A percentile compares a stretch with the other conserved stretches of the same genome.
phyloP scores from a whole-genome alignment of 1,139 yeast genomes.

The Geotrichum europaeum region DNA sequence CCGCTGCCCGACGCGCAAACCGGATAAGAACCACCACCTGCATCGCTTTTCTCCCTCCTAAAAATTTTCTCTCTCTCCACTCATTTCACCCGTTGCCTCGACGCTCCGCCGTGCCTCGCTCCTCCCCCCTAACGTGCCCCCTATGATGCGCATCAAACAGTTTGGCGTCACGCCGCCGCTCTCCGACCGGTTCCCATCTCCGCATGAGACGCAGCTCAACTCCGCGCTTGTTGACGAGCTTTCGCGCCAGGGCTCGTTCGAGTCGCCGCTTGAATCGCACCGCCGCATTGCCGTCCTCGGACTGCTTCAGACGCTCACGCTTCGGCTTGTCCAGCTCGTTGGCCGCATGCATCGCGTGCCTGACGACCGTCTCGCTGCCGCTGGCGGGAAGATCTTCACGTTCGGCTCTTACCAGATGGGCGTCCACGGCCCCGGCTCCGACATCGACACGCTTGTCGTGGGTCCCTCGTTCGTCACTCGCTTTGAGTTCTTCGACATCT shows the following conservation, averaged over 20 bases:
- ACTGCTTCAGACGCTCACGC: slow-evolving; percentile 61
- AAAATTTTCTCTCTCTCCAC: not conserved
- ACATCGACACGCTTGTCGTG: slow-evolving; percentile 89
- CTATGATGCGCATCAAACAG: not conserved
- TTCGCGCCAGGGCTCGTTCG: slow-evolving; percentile 78
- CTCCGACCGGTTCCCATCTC: slow-evolving; percentile 73
- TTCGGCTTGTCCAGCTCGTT: slow-evolving; percentile 76
- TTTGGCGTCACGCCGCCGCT: slow-evolving; percentile 89
- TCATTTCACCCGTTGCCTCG: not conserved
- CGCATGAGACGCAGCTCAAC: slow-evolving; percentile 67
- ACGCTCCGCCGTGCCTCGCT: not conserved
- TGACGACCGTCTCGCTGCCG: slow-evolving; percentile 93
- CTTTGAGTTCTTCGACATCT: slow-evolving; percentile 78
- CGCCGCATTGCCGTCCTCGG: slow-evolving; percentile 69
- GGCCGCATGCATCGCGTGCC: slow-evolving; percentile 80
- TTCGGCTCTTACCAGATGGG: slow-evolving; percentile 92
- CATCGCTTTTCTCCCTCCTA: not conserved
- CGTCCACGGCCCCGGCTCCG: slow-evolving; percentile 96
- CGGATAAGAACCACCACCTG: not conserved
- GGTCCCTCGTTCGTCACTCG: slow-evolving; percentile 93
- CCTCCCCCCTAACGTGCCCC: not conserved
- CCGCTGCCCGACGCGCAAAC: not conserved
- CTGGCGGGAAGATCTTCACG: slow-evolving; percentile 94
- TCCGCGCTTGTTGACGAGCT: slow-evolving; percentile 71
- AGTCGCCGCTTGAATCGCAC: slow-evolving; percentile 71